phyloP scores from a whole-genome alignment of 75 land plant genomes.

The Picea sitchensis region DNA sequence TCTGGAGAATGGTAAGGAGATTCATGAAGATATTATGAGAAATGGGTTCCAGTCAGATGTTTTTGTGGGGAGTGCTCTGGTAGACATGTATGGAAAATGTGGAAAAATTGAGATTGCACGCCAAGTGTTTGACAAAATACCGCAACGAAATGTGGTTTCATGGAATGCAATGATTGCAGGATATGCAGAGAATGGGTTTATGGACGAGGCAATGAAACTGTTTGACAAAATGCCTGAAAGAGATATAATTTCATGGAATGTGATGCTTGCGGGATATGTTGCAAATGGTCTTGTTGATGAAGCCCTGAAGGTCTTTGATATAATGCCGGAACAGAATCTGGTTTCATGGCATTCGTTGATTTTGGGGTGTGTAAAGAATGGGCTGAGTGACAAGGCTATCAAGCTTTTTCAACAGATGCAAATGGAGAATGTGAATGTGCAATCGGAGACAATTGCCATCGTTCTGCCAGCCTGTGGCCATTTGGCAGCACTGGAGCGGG shows the following conservation, averaged over 20 bases:
- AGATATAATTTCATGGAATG: slow-evolving; percentile 24
- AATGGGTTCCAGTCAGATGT: not conserved
- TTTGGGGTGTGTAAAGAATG: slow-evolving; percentile 20
- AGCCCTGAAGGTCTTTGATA: slow-evolving; percentile 17
- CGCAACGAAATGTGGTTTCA: slow-evolving; percentile 14
- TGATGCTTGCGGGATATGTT: slow-evolving; percentile 15
- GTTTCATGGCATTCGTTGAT: slow-evolving; percentile 25
- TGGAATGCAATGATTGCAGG: slow-evolving; percentile 25
- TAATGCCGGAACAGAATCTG: slow-evolving; percentile 24
- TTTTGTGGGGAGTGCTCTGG: slow-evolving; percentile 7
- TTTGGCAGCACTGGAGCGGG: slow-evolving; percentile 13
- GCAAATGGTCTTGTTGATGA: slow-evolving; percentile 2
- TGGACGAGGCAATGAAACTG: slow-evolving; percentile 9
- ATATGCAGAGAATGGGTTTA: slow-evolving; percentile 8
- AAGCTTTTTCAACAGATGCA: not conserved
- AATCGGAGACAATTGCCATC: slow-evolving; percentile 7
- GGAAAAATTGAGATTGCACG: slow-evolving; percentile 14
- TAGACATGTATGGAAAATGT: slow-evolving; percentile 18
- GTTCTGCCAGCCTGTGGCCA: slow-evolving; percentile 20
- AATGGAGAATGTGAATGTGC: no score
- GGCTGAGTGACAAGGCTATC: not conserved
- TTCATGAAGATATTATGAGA: not conserved
- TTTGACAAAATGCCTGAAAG: slow-evolving; percentile 23
- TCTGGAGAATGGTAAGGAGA: not conserved
- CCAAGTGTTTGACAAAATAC: slow-evolving; percentile 16